Evolutionary conservation across 306 rosid genomes (phyloP).

Genomic region (Rubus parviflorus): DNA sequence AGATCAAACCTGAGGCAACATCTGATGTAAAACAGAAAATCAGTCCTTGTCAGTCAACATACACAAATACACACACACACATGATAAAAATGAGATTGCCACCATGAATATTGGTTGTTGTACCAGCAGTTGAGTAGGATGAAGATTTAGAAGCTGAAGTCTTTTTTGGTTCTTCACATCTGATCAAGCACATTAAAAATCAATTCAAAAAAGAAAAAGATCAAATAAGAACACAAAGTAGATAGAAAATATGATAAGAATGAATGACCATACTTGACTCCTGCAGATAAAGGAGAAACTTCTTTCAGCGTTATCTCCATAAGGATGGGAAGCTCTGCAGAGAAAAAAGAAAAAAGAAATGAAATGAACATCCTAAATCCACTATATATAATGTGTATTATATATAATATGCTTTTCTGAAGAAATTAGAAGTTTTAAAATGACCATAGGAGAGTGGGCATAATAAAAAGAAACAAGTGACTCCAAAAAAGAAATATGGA

Average conservation of each 20-base stretch:
- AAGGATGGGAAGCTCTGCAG: slow-evolving; percentile 54
- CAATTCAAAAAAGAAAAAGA: not conserved
- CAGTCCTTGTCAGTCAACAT: not conserved
- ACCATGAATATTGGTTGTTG: slow-evolving; percentile 16
- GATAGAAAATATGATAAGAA: slow-evolving; percentile 18
- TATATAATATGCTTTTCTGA: not conserved
- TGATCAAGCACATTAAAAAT: slow-evolving; percentile 31
- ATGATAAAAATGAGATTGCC: not conserved
- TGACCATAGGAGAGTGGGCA: not conserved
- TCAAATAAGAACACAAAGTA: slow-evolving; percentile 22
- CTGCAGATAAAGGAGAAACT: slow-evolving; percentile 48
- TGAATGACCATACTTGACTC: slow-evolving; percentile 42
- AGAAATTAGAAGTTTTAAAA: not conserved
- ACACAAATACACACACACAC: not conserved
- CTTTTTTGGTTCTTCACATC: slow-evolving; percentile 58
- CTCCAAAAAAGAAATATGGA: not conserved
- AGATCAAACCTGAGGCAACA: slow-evolving; percentile 27
- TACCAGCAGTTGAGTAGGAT: slow-evolving; percentile 61
- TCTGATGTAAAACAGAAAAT: slow-evolving; percentile 22
- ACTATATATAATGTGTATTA: not conserved
- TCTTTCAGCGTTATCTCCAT: slow-evolving; percentile 61
- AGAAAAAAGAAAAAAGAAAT: slow-evolving; percentile 18
- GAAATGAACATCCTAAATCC: not conserved
- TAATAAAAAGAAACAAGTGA: not conserved
- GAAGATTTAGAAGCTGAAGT: slow-evolving; percentile 39